Percentiles rank a stretch among this genome's conserved stretches.
These are phyloP conservation scores for Paecilomyces dactylethromorphus DNA, from an alignment of 2,329 filamentous ascomycete species.

Conservation along the genomic window DNA sequence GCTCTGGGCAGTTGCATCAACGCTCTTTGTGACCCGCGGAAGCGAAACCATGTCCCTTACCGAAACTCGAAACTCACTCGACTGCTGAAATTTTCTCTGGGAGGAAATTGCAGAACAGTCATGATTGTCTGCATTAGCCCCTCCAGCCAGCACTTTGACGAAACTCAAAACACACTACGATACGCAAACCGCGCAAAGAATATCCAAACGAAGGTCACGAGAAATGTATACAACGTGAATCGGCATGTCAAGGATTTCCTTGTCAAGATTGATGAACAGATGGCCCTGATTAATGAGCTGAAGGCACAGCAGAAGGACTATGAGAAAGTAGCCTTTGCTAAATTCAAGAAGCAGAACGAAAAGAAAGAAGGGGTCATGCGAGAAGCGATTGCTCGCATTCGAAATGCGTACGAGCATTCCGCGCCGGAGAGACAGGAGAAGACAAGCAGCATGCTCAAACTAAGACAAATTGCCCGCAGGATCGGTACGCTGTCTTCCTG, in stretches of 20 bases:
- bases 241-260: constrained; percentile 98
- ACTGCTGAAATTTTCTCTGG: constrained; percentile 91
- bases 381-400: constrained; percentile 74
- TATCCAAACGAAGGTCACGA: constrained; percentile 98
- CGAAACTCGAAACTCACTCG: constrained; percentile 96
- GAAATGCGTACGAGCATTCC: constrained; percentile 77
- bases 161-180: constrained; percentile 94
- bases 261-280: constrained; percentile 98
- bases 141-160: constrained; percentile 93
- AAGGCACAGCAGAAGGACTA: constrained; percentile 88
- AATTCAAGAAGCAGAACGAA: constrained; percentile 84
- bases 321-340: constrained; percentile 72
- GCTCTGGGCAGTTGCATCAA: constrained; percentile 97
- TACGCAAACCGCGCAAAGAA: constrained; percentile 99
- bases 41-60: constrained; percentile 91
- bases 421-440: constrained; percentile 71
- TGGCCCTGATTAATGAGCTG: constrained; percentile 92
- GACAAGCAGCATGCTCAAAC: constrained; percentile 69
- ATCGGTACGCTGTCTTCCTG: constrained; percentile 83
- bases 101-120: constrained; percentile 96
- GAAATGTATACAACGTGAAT: constrained; percentile 98
- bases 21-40: constrained; percentile 86
- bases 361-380: constrained; percentile 70
- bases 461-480: constrained; percentile 75
- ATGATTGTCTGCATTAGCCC: constrained; percentile 99